Conservation (phyloP, 2,329 filamentous ascomycete genomes). For the Lachnum nothofagi region DNA sequence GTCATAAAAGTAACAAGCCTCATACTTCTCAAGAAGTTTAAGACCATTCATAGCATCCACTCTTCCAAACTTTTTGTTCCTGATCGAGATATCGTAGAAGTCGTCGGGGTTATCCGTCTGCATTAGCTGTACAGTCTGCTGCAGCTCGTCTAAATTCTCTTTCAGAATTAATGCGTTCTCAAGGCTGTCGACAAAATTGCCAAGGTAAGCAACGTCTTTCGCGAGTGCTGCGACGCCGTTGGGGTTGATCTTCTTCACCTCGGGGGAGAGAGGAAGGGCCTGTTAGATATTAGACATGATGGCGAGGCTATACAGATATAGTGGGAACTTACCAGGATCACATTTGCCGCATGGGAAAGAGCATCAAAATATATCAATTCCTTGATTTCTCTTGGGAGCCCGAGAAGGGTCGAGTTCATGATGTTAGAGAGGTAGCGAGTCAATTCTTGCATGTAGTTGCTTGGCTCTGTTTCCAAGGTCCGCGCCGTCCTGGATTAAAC, state of each 20-base stretch:
- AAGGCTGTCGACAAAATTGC: slow-evolving; percentile 79
- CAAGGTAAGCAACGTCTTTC: slow-evolving; percentile 77
- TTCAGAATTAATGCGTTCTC: slow-evolving; percentile 79
- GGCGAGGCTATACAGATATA: neutral
- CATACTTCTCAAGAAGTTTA: slow-evolving; percentile 83
- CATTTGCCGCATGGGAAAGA: slow-evolving; percentile 80
- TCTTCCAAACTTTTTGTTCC: slow-evolving; percentile 89
- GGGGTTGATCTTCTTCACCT: slow-evolving; percentile 81
- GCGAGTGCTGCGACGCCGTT: slow-evolving; percentile 77
- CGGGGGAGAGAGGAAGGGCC: slow-evolving; percentile 52
- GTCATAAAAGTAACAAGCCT: slow-evolving; percentile 3
- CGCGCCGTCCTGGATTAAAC: slow-evolving; percentile 46
- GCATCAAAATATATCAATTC: slow-evolving; percentile 98
- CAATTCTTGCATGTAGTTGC: slow-evolving; percentile 91
- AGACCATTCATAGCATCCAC: slow-evolving; percentile 90
- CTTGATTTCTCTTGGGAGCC: slow-evolving; percentile 92
- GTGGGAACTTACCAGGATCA: slow-evolving; percentile 60
- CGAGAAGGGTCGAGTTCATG: slow-evolving; percentile 90
- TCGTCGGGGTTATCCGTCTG: slow-evolving; percentile 87
- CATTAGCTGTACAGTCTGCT: slow-evolving; percentile 87
- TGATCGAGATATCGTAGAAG: slow-evolving; percentile 85
- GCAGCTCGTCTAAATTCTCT: slow-evolving; percentile 85
- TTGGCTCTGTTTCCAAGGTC: slow-evolving; percentile 64
- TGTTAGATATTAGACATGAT: slow-evolving; percentile 4
- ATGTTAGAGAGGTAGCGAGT: slow-evolving; percentile 92